These are phyloP conservation scores for Penicillium goetzii DNA, from an alignment of 495 filamentous ascomycete species.

Conservation along the genomic window DNA sequence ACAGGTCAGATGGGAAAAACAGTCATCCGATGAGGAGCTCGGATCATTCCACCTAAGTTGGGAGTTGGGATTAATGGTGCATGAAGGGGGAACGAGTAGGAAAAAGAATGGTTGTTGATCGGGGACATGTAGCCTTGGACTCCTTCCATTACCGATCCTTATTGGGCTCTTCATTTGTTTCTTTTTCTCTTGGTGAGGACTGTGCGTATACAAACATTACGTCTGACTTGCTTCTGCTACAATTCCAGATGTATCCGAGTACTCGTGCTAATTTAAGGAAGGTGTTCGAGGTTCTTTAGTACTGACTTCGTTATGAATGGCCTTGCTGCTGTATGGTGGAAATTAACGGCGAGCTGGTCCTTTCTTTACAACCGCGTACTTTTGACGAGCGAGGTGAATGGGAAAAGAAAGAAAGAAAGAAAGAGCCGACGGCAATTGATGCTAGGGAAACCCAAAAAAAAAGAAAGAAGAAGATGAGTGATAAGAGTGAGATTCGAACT, in stretches of 20 bases:
- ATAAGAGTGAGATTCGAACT: conserved; percentile 47
- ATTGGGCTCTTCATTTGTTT: background rate
- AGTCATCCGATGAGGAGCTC: background rate
- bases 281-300: background rate
- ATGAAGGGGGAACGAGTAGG: background rate
- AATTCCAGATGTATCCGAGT: background rate
- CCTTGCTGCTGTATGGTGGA: too few species aligned
- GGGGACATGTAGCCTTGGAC: background rate
- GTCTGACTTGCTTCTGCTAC: background rate
- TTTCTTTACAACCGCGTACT: too few species aligned
- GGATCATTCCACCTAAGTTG: background rate
- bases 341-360: too few species aligned
- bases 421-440: background rate
- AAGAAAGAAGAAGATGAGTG: conserved; percentile 20
- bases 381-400: background rate
- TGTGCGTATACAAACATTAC: background rate
- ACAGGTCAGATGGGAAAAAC: background rate
- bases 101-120: background rate
- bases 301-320: too few species aligned
- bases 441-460: background rate
- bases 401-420: background rate
- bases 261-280: background rate
- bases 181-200: background rate
- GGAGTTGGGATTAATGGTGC: background rate
- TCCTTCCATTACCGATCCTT: too few species aligned